Evolutionary conservation across 2,329 filamentous ascomycete genomes (phyloP), one percentile per base, ranked within the genome.

Genomic region (Hypoxylon sp.): DNA sequence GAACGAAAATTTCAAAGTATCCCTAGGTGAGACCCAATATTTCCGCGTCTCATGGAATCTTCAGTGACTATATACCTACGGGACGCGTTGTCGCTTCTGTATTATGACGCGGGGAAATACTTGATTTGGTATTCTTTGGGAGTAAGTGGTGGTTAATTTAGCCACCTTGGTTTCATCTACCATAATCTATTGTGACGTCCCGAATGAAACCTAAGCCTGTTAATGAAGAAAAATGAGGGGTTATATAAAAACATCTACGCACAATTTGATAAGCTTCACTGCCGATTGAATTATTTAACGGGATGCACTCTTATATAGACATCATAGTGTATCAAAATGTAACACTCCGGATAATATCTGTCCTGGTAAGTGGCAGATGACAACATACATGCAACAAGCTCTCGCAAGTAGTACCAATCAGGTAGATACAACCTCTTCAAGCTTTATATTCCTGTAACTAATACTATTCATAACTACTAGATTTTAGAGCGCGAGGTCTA

Each of bases 151-250:
- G 39, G 39, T 56, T 68, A 19, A 72, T 75, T 75, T 75, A 75
- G 72, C 74, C 74, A 71, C 58, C 68, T 68, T 67, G 57, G 47
- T 39, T 44, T 51, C 60, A 72, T 74, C 53, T 71, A 67, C 59
- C 33, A 51, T 51, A 68, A 74, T 74, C 60, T 73, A 72, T 69
- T 50, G 19, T 29, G 39, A 68, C 57, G 59, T 65, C 68, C 72
- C 70, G 70, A 74, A 75, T 73, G 73, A 62, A 68, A 74, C 73
- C 69, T 68, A 14, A 57, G 39, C 35, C 17, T 37, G 51, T 53
- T 48, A 35, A 53, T 11, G 31, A 31, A 53, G n/a, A 37, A 11
- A 48, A 22, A 51, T 47, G 53, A 57, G 39, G 39, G 39, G 39
- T 44, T 9, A 6, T 22, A 44, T 11, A 17, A 22, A 44, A 11